Evolutionary conservation across 805 yeast genomes (phyloP).

Genomic region (Kluyveromyces lactis): DNA sequence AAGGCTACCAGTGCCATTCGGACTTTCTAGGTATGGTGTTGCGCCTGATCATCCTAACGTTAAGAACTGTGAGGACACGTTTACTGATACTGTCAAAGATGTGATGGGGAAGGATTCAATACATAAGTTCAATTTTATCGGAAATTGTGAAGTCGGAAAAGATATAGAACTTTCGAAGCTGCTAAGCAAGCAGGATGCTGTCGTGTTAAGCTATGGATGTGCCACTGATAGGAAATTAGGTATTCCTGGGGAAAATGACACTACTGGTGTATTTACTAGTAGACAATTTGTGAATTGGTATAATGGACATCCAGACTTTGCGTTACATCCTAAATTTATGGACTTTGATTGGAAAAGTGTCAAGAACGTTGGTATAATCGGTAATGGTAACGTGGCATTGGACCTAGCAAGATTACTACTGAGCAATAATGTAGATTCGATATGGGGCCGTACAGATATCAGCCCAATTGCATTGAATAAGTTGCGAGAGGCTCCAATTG

Average conservation of each 20-base stretch:
- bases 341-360: slow-evolving; percentile 55
- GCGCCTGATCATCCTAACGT: slow-evolving; percentile 99
- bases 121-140: slow-evolving; percentile 48
- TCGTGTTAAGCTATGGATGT: slow-evolving; percentile 80
- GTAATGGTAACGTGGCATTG: slow-evolving; percentile 94
- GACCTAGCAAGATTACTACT: slow-evolving; percentile 79
- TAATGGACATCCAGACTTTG: slow-evolving; percentile 69
- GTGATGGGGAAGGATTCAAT: slow-evolving; percentile 21
- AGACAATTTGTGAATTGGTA: slow-evolving; percentile 93
- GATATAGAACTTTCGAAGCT: slow-evolving; percentile 47
- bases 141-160: slow-evolving; percentile 63
- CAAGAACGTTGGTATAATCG: slow-evolving; percentile 70
- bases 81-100: too few species aligned
- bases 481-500: slow-evolving; percentile 47
- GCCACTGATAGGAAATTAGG: slow-evolving; percentile 44
- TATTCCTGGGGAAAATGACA: slow-evolving; percentile 50
- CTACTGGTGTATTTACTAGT: slow-evolving; percentile 67
- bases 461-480: slow-evolving; percentile 46
- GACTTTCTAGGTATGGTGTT: slow-evolving; percentile 89
- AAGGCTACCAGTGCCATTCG: slow-evolving; percentile 80
- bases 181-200: slow-evolving; percentile 53
- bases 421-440: slow-evolving; percentile 39
- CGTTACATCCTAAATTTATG: slow-evolving; percentile 27
- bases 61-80: slow-evolving; percentile 64
- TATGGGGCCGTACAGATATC: slow-evolving; percentile 70